Conservation (phyloP, 768 basidiomycete genomes). For the Lactarius hengduanensis region DNA sequence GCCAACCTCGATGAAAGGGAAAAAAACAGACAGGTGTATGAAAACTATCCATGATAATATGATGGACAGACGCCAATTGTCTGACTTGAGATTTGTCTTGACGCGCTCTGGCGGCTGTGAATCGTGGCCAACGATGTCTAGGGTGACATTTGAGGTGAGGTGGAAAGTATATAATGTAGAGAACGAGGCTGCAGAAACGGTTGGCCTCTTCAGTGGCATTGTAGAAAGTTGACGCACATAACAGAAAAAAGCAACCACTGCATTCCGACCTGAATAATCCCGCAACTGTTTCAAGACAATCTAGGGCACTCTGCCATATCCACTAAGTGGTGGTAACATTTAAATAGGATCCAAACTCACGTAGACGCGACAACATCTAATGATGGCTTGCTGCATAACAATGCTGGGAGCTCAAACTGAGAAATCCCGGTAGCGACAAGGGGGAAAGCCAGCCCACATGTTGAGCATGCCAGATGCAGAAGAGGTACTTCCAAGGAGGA, state of each 20-base stretch:
- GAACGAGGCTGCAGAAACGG: constrained; percentile 59
- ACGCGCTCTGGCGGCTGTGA: constrained; percentile 42
- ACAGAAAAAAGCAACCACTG: constrained; percentile 85
- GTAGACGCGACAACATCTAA: constrained; percentile 76
- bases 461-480: constrained; percentile 83
- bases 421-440: constrained; percentile 11
- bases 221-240: constrained; percentile 57
- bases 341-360: constrained; percentile 45
- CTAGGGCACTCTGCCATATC: constrained; percentile 53
- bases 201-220: background rate
- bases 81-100: constrained; percentile 52
- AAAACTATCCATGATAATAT: constrained; percentile 67
- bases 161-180: constrained; percentile 94
- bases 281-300: constrained; percentile 75
- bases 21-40: constrained; percentile 71
- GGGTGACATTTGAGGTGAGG: constrained; percentile 62
- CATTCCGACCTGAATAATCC: constrained; percentile 78
- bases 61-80: constrained; percentile 79
- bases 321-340: constrained; percentile 5
- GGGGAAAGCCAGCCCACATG: constrained; percentile 48
- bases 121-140: constrained; percentile 45
- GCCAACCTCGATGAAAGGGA: constrained; percentile 4
- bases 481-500: constrained; percentile 85
- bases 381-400: constrained; percentile 78
- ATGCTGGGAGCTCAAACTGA: constrained; percentile 49